Evolutionary conservation across 78 protist species (phyloP).

Genomic region (Anaeramoeba ignava): DNA sequence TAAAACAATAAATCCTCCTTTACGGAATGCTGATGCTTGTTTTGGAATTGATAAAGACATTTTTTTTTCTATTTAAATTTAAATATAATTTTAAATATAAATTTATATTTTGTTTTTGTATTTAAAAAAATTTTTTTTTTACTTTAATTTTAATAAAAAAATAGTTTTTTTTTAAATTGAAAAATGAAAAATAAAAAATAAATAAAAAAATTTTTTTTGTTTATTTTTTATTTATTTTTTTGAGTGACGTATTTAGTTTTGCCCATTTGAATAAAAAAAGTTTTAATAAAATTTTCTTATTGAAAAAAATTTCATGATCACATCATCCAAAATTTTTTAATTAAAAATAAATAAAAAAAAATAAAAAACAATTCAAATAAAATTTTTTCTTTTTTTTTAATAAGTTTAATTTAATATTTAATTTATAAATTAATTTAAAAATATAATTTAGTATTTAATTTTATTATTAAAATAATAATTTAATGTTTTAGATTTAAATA

Average conservation of each 20-base stretch:
- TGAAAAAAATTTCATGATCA: not conserved
- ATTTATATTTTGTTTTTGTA: not conserved
- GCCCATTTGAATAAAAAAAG: not conserved
- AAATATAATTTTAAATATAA: not conserved
- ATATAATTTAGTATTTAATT: too few species aligned
- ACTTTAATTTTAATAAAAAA: not conserved
- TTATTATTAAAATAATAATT: too few species aligned
- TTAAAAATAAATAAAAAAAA: not conserved
- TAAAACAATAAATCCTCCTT: slow-evolving; percentile 6
- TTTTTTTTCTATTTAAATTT: not conserved
- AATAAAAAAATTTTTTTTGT: not conserved
- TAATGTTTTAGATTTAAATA: not conserved
- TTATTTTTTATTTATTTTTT: not conserved
- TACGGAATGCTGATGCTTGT: slow-evolving; percentile 19
- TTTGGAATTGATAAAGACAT: slow-evolving; percentile 1
- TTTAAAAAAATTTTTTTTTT: not conserved
- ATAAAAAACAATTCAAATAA: slow-evolving; percentile 3
- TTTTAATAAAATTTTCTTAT: not conserved
- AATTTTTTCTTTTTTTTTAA: not conserved
- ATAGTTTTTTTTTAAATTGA: not conserved
- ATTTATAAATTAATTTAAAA: too few species aligned
- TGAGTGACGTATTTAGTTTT: not conserved
- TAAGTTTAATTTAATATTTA: not conserved
- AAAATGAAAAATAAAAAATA: not conserved
- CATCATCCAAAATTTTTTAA: not conserved